Base-by-base conservation (phyloP, 163 green algal genomes). In the Volvox carteri region DNA sequence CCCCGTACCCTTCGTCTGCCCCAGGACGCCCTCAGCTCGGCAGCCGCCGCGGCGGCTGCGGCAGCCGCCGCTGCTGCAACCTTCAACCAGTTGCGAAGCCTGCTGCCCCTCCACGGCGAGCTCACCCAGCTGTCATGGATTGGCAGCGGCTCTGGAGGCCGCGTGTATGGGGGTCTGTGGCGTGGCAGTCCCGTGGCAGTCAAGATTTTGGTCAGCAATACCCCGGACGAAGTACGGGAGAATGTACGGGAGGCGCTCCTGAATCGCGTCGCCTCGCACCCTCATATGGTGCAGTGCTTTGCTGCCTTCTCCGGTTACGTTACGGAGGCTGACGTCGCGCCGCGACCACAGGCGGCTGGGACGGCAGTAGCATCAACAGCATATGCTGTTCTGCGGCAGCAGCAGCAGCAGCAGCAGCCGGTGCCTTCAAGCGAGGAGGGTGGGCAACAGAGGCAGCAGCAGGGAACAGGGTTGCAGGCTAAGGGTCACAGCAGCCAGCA, bases 221-320 rank as follows among this genome's bases (percentile, higher is more conserved):
- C 78, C 7, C 28, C 78, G 0, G 78, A 86, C 12, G 78, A 86
- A 28, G 78, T 77, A 7, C 58, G 78, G 16, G 58, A 77, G 4
- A 77, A 41, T 58, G 37, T 77, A 30, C 56, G 78, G 7, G 78
- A 86, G 30, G 78, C 78, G 16, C 30, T 86, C 4, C 78, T 86
- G n/a, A 70, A 30, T 8, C 78, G 78, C 0, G 78, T 86, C 2
- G 78, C 78, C 14, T 86, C 78, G 28, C 78, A 86, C 58, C 78
- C 78, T 11, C 58, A 86, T 41, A 62, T 76, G 41, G 58, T 77
- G 58, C 78, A 85, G 42, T 73, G 52, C 78, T 86, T 77, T 58
- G 78, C 78, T 9, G 62, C 78, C 18, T 86, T 77, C 60, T 77
- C 58, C 6, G 78, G 78, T 8, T 60, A 39, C 58, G 30, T 86